phyloP scores from a whole-genome alignment of 148 eudicot species.

The Talinum fruticosum region DNA sequence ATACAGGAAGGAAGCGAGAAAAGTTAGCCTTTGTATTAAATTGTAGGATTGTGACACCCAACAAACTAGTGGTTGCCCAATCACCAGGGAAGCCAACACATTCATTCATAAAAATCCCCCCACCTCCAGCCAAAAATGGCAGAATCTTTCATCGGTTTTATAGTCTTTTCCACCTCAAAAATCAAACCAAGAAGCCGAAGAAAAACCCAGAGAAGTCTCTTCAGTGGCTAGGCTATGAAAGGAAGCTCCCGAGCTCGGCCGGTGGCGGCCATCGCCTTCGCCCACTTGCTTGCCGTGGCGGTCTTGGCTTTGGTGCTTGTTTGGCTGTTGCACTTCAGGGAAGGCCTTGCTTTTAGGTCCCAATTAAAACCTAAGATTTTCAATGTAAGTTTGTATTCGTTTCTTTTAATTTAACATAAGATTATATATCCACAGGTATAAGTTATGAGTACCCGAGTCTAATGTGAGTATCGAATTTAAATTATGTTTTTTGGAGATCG shows the following conservation, averaged over 20 bases:
- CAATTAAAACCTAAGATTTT: constrained; percentile 40
- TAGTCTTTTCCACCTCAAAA: neutral
- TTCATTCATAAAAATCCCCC: neutral
- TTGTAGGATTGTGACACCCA: neutral
- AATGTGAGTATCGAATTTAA: no score
- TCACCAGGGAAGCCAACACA: neutral
- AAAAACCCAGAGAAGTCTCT: neutral
- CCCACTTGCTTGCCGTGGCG: constrained; percentile 45
- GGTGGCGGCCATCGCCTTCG: constrained; percentile 36
- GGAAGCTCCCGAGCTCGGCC: neutral
- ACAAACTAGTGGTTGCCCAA: constrained; percentile 1
- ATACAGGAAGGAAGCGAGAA: neutral
- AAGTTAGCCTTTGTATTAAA: neutral
- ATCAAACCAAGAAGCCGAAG: no score
- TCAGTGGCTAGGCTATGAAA: neutral
- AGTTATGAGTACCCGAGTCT: no score
- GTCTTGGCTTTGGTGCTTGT: constrained; percentile 38
- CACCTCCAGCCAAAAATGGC: neutral
- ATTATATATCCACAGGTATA: no score
- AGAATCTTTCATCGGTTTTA: neutral
- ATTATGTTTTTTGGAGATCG: no score
- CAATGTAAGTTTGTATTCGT: constrained; percentile 33
- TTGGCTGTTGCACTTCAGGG: constrained; percentile 59
- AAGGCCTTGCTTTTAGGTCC: constrained; percentile 54
- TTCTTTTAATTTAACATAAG: no score